Evolutionary conservation across 108 stramenopile species (phyloP).

Genomic region (Nitzschia sp.): DNA sequence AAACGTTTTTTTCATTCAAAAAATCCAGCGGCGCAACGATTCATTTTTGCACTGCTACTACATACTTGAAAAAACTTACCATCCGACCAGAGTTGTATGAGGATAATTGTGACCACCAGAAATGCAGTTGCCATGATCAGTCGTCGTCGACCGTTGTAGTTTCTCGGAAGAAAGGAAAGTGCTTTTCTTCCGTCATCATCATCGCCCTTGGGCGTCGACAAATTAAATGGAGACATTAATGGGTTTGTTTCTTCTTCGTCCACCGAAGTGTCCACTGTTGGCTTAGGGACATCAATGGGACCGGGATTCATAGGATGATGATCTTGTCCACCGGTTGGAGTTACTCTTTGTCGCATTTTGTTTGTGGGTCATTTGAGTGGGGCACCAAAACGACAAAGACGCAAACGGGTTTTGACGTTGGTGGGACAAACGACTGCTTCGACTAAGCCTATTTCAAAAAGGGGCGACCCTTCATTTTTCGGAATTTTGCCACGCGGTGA

Average conservation of each 20-base stretch:
- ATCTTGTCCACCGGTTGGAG: no score
- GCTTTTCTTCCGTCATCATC: neutral
- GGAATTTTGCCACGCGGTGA: no score
- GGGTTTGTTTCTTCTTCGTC: neutral
- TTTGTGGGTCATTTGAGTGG: no score
- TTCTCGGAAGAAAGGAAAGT: constrained; percentile 12
- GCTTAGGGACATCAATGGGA: neutral
- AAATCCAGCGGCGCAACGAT: neutral
- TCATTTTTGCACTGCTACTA: neutral
- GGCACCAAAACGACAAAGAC: no score
- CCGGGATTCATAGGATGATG: no score
- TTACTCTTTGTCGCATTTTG: no score
- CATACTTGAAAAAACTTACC: neutral
- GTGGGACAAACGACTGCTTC: no score
- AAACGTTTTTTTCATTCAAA: neutral
- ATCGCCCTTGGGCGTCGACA: neutral
- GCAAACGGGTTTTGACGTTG: no score
- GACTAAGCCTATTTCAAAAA: no score
- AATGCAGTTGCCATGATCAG: neutral
- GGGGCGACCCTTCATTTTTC: no score
- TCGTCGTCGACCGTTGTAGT: constrained; percentile 16
- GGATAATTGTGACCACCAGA: neutral
- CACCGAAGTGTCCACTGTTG: neutral
- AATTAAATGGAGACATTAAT: neutral
- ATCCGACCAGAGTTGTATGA: neutral